Conservation (phyloP, 2,329 filamentous ascomycete species). For the Alternaria alternata region DNA sequence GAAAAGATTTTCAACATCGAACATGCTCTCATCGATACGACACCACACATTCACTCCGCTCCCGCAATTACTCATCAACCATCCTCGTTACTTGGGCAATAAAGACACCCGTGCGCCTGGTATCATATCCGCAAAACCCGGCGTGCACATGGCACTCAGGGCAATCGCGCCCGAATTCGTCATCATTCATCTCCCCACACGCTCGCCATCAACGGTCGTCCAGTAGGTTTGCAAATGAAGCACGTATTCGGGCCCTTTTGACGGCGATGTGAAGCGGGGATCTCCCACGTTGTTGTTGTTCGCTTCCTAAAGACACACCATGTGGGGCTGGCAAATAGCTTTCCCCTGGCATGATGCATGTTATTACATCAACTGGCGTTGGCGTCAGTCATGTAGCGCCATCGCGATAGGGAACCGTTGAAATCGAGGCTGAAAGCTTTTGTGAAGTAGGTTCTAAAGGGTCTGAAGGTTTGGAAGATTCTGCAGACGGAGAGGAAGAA, state of each 20-base stretch:
- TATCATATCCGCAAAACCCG: neutral
- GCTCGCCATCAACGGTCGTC: constrained; percentile 1
- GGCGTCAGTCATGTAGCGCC: constrained; percentile 3
- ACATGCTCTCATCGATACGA: neutral
- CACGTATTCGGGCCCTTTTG: neutral
- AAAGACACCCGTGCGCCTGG: neutral
- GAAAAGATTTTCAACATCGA: neutral
- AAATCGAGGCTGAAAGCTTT: neutral
- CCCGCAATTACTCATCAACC: neutral
- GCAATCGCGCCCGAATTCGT: neutral
- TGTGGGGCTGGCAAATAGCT: neutral
- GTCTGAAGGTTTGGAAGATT: neutral
- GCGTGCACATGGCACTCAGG: neutral
- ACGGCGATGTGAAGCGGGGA: neutral
- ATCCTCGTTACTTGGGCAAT: neutral
- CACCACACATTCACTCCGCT: neutral
- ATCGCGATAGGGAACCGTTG: neutral
- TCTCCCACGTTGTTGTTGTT: neutral
- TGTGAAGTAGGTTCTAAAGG: neutral
- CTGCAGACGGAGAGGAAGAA: neutral
- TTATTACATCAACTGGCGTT: neutral
- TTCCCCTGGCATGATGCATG: constrained; percentile 5
- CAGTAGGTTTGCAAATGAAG: neutral
- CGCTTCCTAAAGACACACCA: neutral
- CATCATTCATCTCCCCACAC: constrained; percentile 4